A percentile compares a stretch with the other conserved stretches of the same genome.
These are phyloP conservation scores for Lotus japonicus DNA, from an alignment of 306 rosid genomes.

Conservation along the genomic window DNA sequence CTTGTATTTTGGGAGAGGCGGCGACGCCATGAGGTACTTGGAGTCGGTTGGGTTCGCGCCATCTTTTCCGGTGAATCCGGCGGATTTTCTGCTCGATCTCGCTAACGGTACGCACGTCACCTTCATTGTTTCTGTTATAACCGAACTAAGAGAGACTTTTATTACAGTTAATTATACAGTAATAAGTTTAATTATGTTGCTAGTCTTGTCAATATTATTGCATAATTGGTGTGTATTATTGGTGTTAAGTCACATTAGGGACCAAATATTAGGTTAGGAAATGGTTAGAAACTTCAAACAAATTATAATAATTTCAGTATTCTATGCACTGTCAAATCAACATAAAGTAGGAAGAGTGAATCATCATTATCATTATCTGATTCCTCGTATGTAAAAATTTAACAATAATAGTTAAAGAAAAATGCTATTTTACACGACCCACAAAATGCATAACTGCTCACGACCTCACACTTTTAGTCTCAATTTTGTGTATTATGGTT, in stretches of 20 bases:
- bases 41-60: constrained; percentile 66
- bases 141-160: no score
- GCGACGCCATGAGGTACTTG: constrained; percentile 58
- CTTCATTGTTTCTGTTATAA: neutral
- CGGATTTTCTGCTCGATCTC: constrained; percentile 88
- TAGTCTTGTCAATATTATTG: neutral
- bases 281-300: no score
- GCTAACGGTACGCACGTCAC: constrained; percentile 86
- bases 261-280: neutral
- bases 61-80: constrained; percentile 78
- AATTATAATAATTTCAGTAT: no score
- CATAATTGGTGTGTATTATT: neutral
- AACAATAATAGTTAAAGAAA: no score
- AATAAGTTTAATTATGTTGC: neutral
- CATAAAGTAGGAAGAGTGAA: no score
- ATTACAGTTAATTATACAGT: neutral
- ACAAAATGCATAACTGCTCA: no score
- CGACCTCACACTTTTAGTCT: no score
- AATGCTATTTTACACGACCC: no score
- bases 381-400: no score
- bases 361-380: no score
- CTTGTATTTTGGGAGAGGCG: constrained; percentile 61
- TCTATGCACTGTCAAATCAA: no score
- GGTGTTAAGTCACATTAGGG: neutral
- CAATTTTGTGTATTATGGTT: no score